These are phyloP conservation scores for Raffaelea deltoideospora DNA, from an alignment of 2,329 filamentous ascomycete species.

Conservation along the genomic window DNA sequence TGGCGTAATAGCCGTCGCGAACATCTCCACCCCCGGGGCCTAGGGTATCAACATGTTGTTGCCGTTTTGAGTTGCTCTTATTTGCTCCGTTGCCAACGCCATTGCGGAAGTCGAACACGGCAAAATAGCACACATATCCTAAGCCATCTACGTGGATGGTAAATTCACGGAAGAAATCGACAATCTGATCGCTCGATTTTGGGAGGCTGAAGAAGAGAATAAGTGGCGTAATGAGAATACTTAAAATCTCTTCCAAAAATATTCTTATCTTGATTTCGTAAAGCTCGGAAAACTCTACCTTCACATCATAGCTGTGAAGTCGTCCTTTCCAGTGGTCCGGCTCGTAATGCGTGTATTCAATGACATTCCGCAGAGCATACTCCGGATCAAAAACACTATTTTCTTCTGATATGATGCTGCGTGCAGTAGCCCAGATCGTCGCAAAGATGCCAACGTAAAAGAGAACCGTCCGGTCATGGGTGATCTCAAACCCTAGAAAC, in stretches of 20 bases:
- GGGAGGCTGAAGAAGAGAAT: constrained; percentile 77
- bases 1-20: constrained; percentile 83
- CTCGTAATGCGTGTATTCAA: constrained; percentile 83
- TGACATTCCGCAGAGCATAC: constrained; percentile 74
- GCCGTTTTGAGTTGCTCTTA: constrained; percentile 11
- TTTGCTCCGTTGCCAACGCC: constrained; percentile 36
- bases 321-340: constrained; percentile 78
- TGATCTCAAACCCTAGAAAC: constrained; percentile 85
- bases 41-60: constrained; percentile 16
- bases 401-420: constrained; percentile 76
- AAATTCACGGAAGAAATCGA: constrained; percentile 97
- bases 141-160: constrained; percentile 93
- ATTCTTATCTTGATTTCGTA: constrained; percentile 90
- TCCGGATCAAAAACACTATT: constrained; percentile 84
- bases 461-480: constrained; percentile 70
- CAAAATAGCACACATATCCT: constrained; percentile 93
- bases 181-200: constrained; percentile 76
- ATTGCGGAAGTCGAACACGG: constrained; percentile 92
- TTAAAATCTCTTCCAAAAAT: constrained; percentile 81
- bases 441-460: constrained; percentile 81
- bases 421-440: constrained; percentile 67
- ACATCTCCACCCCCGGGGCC: constrained; percentile 40
- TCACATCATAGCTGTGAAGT: constrained; percentile 88
- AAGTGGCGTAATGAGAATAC: constrained; percentile 83
- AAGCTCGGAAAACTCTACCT: constrained; percentile 73